Evolutionary conservation across 75 land plant species (phyloP).

Genomic region (Selaginella tamariscina): DNA sequence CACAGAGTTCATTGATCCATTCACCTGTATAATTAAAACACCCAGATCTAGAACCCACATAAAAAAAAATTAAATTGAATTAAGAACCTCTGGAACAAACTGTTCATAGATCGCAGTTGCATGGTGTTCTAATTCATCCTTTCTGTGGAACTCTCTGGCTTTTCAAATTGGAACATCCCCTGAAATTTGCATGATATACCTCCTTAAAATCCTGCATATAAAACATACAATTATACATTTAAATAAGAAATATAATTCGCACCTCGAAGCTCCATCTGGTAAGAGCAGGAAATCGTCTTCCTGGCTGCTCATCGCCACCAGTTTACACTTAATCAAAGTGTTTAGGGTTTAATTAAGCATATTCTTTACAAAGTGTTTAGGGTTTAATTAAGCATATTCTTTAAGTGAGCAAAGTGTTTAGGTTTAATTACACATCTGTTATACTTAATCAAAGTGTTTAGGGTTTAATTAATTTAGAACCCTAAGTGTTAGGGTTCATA

Average conservation of each 20-base stretch:
- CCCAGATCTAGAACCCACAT: neutral
- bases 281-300: slow-evolving; percentile 16
- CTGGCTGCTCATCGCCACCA: neutral
- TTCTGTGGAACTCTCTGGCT: slow-evolving; percentile 17
- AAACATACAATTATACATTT: neutral
- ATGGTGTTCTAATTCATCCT: slow-evolving; percentile 17
- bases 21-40: neutral
- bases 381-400: too few species aligned
- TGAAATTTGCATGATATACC: slow-evolving; percentile 61
- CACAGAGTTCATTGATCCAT: neutral
- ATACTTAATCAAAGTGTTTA: too few species aligned
- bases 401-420: too few species aligned
- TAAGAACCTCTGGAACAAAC: slow-evolving; percentile 39
- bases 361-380: too few species aligned
- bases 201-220: slow-evolving; percentile 63
- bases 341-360: too few species aligned
- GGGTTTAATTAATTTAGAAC: too few species aligned
- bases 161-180: slow-evolving; percentile 23
- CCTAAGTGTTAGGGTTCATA: too few species aligned
- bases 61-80: neutral
- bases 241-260: neutral
- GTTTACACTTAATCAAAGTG: too few species aligned
- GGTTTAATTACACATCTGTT: too few species aligned
- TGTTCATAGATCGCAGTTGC: slow-evolving; percentile 54
- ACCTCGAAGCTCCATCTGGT: slow-evolving; percentile 40